Evolutionary conservation across 495 filamentous ascomycete species (phyloP).

Genomic region (Pseudomonodictys pantanalensis): DNA sequence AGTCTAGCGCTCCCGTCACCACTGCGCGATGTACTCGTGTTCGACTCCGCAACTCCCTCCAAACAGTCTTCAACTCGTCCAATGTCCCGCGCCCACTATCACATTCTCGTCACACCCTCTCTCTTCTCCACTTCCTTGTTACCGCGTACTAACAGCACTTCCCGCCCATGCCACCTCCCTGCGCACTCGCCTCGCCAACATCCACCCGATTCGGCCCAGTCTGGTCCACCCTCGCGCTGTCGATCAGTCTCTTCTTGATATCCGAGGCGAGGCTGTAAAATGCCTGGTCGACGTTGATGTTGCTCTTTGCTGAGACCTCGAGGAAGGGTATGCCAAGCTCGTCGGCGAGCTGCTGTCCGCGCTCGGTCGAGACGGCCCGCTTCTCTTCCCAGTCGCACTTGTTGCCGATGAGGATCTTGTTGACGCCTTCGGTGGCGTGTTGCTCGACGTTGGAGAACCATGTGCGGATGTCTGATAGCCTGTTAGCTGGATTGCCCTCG

Average conservation of each 20-base stretch:
- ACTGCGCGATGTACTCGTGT: too few relatives aligned
- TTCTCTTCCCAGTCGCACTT: conserved; percentile 99
- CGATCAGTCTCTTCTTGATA: conserved; percentile 94
- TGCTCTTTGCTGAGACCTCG: conserved; percentile 96
- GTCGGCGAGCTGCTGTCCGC: conserved; percentile 87
- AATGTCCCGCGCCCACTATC: too few relatives aligned
- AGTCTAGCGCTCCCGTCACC: too few relatives aligned
- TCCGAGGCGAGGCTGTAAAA: conserved; percentile 94
- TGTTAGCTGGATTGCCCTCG: conserved; percentile 9
- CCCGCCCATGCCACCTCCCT: conserved; percentile 57
- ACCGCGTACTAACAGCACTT: conserved; percentile 94
- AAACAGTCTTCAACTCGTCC: too few relatives aligned
- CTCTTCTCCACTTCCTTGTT: too few relatives aligned
- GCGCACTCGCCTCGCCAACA: conserved; percentile 6
- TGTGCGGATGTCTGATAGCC: conserved; percentile 79
- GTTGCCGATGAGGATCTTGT: conserved; percentile 99
- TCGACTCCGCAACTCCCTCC: too few relatives aligned
- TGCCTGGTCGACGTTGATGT: conserved; percentile 99
- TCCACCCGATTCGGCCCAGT: conserved; percentile 36
- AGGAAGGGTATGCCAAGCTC: conserved; percentile 98
- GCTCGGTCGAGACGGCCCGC: conserved; percentile 85
- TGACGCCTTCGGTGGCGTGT: conserved; percentile 97
- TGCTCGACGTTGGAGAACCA: conserved; percentile 99
- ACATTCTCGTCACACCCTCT: too few relatives aligned
- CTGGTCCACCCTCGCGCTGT: conserved; percentile 77